A percentile compares a stretch with the other conserved stretches of the same genome.
Evolutionary conservation across 331 rosid genomes (phyloP).

Genomic region (Malus hybrid): DNA sequence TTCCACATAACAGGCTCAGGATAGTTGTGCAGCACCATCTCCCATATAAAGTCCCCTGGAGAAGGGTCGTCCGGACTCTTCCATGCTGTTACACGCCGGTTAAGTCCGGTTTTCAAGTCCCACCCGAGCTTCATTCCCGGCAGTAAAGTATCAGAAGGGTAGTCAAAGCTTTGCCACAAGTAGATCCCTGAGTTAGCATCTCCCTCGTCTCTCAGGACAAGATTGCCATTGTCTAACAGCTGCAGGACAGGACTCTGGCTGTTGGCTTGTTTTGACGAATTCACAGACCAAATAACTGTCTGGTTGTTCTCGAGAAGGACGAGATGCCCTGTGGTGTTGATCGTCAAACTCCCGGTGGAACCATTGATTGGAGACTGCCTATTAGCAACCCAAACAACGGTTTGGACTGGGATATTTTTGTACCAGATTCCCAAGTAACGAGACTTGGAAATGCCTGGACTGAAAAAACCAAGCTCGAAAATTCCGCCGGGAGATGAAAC

Average conservation of each 20-base stretch:
- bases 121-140: conserved; percentile 61
- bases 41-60: conserved; percentile 35
- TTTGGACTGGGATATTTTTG: neutral
- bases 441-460: conserved; percentile 4
- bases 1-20: conserved; percentile 43
- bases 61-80: conserved; percentile 46
- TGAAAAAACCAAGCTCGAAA: conserved; percentile 18
- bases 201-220: conserved; percentile 32
- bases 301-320: conserved; percentile 29
- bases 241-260: conserved; percentile 19
- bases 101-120: conserved; percentile 30
- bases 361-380: conserved; percentile 7
- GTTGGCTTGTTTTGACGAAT: conserved; percentile 15
- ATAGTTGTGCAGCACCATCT: conserved; percentile 20
- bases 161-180: conserved; percentile 62
- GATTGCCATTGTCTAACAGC: conserved; percentile 61
- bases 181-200: conserved; percentile 1
- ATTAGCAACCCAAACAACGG: conserved; percentile 21
- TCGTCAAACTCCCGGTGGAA: neutral
- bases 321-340: neutral
- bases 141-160: conserved; percentile 46
- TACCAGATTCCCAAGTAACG: conserved; percentile 20
- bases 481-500: conserved; percentile 23
- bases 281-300: conserved; percentile 40
- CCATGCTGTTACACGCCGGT: conserved; percentile 33